Evolutionary conservation across 106 monocot species (phyloP).

Genomic region (Gastrodia elata): DNA sequence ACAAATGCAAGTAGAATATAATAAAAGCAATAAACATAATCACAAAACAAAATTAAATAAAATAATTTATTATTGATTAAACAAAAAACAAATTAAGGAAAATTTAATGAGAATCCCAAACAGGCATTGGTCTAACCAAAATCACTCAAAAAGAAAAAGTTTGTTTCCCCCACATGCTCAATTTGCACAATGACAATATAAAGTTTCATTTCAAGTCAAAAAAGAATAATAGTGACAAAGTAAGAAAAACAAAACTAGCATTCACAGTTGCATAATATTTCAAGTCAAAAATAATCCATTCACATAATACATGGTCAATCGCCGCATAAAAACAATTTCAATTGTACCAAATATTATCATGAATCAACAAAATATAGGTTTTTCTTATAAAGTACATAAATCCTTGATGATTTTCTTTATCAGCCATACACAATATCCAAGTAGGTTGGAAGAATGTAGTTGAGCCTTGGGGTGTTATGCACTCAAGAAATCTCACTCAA

Average conservation of each 20-base stretch:
- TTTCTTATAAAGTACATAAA: too few species aligned
- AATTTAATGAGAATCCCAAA: background rate
- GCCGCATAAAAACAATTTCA: background rate
- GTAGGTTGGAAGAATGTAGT: too few species aligned
- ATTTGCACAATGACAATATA: background rate
- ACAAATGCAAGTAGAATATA: background rate
- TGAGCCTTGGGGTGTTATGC: too few species aligned
- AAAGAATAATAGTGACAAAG: background rate
- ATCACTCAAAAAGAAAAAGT: background rate
- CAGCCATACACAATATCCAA: too few species aligned
- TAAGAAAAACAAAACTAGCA: background rate
- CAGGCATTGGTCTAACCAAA: background rate
- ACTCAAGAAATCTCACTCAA: too few species aligned
- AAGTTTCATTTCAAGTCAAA: background rate
- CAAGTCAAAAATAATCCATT: background rate
- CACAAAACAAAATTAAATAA: background rate
- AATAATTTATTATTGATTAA: background rate
- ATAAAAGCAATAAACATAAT: background rate
- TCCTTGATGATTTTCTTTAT: too few species aligned
- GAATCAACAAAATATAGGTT: conserved; percentile 4
- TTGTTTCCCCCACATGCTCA: background rate
- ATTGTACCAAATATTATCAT: background rate
- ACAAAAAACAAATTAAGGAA: background rate
- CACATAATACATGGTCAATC: background rate
- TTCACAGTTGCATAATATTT: background rate